Evolutionary conservation across 495 filamentous ascomycete species (phyloP).

Genomic region (Penicillium malachiteum): DNA sequence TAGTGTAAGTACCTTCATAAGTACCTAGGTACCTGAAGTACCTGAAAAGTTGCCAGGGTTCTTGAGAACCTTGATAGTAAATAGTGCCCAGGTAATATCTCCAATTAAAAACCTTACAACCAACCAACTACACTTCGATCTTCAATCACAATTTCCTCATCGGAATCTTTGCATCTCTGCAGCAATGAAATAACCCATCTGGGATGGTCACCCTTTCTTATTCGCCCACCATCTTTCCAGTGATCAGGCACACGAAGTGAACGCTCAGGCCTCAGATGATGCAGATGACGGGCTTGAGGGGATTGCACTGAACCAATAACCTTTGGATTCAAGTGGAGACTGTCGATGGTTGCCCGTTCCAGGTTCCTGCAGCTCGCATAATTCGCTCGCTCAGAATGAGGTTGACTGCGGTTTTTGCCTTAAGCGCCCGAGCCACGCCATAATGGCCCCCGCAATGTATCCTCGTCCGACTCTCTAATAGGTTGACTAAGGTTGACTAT

Average conservation of each 20-base stretch:
- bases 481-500: slow-evolving; percentile 1
- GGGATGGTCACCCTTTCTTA: neutral
- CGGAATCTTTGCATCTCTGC: neutral
- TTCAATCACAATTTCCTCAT: neutral
- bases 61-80: too few species aligned
- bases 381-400: slow-evolving; percentile 7
- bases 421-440: slow-evolving; percentile 39
- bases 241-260: slow-evolving; percentile 1
- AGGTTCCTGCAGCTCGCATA: slow-evolving; percentile 27
- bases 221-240: neutral
- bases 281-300: slow-evolving; percentile 21
- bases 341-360: slow-evolving; percentile 21
- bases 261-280: slow-evolving; percentile 11
- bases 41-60: too few species aligned
- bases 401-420: slow-evolving; percentile 12
- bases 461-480: neutral
- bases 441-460: slow-evolving; percentile 12
- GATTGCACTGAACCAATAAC: neutral
- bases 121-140: too few species aligned
- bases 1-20: too few species aligned
- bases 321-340: neutral
- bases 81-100: too few species aligned
- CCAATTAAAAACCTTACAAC: too few species aligned
- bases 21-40: too few species aligned
- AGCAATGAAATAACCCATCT: neutral